Base-by-base conservation (phyloP, 768 basidiomycete genomes). In the Kwoniella botswanensis region DNA sequence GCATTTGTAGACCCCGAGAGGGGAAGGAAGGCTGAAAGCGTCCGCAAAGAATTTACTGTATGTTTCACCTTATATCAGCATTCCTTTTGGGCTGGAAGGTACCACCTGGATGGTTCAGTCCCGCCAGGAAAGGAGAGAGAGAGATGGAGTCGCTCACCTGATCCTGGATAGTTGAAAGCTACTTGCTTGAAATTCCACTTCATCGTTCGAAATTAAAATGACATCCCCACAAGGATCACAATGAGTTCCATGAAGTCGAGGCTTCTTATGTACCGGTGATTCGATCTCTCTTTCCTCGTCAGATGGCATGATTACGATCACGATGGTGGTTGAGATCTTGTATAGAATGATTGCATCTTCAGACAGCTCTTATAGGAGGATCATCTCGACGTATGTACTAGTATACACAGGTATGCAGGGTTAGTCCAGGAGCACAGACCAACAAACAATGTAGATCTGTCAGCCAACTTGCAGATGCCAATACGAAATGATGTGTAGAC, bases 21-120 rank as follows among this genome's bases (percentile, higher is more conserved):
- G 59, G 43, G 42, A 18, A n/a, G 59, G 59, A 43, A 61, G 59
- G 21, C 42, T 42, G n/a, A 61, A 61, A 43, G 42, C n/a, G 22
- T 44, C 35, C 7, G 15, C 41, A 4, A 61, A 61, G 59, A 61
- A 61, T 61, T 43, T 15, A 61, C 59, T 61, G 41, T 29, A 6
- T 35, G 35, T 35, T n/a, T n/a, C n/a, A n/a, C n/a, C n/a, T n/a
- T n/a, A n/a, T n/a, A n/a, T n/a, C n/a, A n/a, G n/a, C n/a, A n/a
- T n/a, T n/a, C n/a, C n/a, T n/a, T n/a, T n/a, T n/a, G n/a, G n/a
- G n/a, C n/a, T n/a, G n/a, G n/a, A n/a, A n/a, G n/a, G n/a, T n/a
- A n/a, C n/a, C n/a, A n/a, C n/a, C n/a, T n/a, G n/a, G n/a, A n/a
- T n/a, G n/a, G n/a, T n/a, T n/a, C n/a, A n/a, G n/a, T n/a, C n/a